A percentile compares a stretch with the other conserved stretches of the same genome.
Evolutionary conservation across 345 rosid genomes (phyloP).

Genomic region (Boechera divaricarpa): DNA sequence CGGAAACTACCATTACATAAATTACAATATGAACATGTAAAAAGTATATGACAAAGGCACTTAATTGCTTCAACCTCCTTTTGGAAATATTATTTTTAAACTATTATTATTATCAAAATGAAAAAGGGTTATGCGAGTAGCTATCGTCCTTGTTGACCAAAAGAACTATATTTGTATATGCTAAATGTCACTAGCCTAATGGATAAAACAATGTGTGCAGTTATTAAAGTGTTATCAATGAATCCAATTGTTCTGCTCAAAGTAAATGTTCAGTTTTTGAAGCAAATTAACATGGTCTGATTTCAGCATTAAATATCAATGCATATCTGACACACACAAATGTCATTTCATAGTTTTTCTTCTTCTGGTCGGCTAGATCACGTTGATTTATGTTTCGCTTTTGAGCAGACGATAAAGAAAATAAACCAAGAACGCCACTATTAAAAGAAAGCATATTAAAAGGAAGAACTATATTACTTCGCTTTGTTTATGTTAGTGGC

Average conservation of each 20-base stretch:
- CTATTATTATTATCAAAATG: neutral
- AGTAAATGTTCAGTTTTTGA: neutral
- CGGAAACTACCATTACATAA: neutral
- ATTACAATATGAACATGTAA: conserved; percentile 28
- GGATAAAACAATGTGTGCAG: neutral
- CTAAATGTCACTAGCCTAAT: conserved; percentile 4
- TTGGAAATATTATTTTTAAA: conserved; percentile 1
- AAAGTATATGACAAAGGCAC: conserved; percentile 13
- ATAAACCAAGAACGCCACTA: conserved; percentile 19
- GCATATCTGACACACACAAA: neutral
- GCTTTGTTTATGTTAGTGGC: conserved; percentile 34
- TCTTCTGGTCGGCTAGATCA: conserved; percentile 30
- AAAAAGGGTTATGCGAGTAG: neutral
- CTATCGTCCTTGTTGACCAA: neutral
- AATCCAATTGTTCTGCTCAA: neutral
- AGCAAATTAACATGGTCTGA: neutral
- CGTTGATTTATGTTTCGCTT: conserved; percentile 28
- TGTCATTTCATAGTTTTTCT: neutral
- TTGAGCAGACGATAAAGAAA: conserved; percentile 1
- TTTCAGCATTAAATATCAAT: neutral
- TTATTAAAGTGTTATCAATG: neutral
- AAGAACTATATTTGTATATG: neutral
- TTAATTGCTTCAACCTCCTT: neutral
- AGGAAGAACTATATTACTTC: conserved; percentile 6
- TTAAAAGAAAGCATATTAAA: conserved; percentile 12